These are phyloP conservation scores for Solanum etuberosum DNA, from an alignment of 257 asterid genomes.

Conservation along the genomic window DNA sequence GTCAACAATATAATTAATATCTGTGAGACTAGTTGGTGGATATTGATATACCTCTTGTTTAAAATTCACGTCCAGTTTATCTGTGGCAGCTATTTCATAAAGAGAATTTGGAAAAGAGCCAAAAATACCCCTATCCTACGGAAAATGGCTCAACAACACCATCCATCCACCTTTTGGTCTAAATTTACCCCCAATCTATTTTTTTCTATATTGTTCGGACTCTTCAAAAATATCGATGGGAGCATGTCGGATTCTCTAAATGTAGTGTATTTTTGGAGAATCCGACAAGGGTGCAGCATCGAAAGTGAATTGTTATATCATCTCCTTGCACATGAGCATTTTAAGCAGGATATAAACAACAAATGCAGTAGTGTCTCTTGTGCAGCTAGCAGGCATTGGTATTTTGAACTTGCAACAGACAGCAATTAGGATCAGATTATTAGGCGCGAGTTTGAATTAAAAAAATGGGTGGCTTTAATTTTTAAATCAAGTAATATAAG, in stretches of 20 bases:
- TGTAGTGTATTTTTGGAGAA: background rate
- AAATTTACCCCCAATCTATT: background rate
- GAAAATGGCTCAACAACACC: background rate
- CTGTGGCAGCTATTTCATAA: background rate
- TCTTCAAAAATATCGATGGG: background rate
- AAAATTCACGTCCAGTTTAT: background rate
- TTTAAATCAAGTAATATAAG: background rate
- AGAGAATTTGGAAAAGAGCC: background rate
- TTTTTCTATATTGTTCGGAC: background rate
- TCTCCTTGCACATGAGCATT: constrained; percentile 72
- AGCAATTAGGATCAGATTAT: constrained; percentile 27
- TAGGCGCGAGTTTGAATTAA: background rate
- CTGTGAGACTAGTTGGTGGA: background rate
- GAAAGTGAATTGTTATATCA: constrained; percentile 53
- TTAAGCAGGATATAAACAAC: constrained; percentile 66
- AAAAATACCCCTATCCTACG: background rate
- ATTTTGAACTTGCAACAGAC: constrained; percentile 63
- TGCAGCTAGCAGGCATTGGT: constrained; percentile 68
- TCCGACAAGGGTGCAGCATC: background rate
- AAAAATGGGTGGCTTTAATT: background rate
- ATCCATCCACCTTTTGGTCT: background rate
- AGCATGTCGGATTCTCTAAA: background rate
- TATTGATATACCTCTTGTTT: background rate
- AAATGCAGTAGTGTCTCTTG: constrained; percentile 72
- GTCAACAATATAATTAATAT: background rate